Conservation (phyloP, 768 basidiomycete genomes). For the Clavulina sp. region DNA sequence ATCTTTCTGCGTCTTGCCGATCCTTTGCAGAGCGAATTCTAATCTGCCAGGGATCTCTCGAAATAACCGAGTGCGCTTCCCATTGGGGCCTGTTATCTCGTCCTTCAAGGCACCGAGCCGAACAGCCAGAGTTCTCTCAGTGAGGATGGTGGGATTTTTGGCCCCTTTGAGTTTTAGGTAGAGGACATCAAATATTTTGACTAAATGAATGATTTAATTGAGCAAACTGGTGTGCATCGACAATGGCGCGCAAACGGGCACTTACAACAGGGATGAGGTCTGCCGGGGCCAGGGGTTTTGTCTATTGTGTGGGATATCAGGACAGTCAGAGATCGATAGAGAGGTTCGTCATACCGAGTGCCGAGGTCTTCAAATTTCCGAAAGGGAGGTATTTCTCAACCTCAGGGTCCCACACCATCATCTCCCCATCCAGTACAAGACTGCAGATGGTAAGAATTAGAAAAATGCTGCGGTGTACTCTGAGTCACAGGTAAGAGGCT, state of each 20-base stretch:
- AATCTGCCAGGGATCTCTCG: conserved; percentile 58
- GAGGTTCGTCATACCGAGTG: conserved; percentile 36
- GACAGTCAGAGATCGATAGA: neutral
- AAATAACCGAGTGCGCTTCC: conserved; percentile 19
- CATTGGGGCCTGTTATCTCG: neutral
- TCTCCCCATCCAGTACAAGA: conserved; percentile 91
- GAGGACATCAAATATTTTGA: conserved; percentile 91
- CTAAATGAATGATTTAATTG: conserved; percentile 23
- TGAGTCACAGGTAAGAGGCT: conserved; percentile 15
- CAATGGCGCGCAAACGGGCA: conserved; percentile 9
- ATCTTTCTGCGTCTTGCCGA: conserved; percentile 65
- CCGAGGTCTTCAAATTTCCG: conserved; percentile 85
- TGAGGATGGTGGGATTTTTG: conserved; percentile 32
- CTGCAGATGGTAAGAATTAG: conserved; percentile 24
- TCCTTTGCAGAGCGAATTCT: conserved; percentile 56
- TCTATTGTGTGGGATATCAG: conserved; percentile 26
- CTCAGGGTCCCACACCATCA: conserved; percentile 94
- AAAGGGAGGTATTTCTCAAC: conserved; percentile 81
- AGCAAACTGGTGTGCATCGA: neutral
- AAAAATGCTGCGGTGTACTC: neutral
- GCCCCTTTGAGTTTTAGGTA: conserved; percentile 50
- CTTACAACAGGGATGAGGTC: conserved; percentile 83
- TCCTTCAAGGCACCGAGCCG: conserved; percentile 59
- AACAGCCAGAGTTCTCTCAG: conserved; percentile 50
- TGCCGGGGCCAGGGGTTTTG: conserved; percentile 35